Evolutionary conservation across 2,329 filamentous ascomycete species (phyloP).

Genomic region (Shiraia bambusicola): DNA sequence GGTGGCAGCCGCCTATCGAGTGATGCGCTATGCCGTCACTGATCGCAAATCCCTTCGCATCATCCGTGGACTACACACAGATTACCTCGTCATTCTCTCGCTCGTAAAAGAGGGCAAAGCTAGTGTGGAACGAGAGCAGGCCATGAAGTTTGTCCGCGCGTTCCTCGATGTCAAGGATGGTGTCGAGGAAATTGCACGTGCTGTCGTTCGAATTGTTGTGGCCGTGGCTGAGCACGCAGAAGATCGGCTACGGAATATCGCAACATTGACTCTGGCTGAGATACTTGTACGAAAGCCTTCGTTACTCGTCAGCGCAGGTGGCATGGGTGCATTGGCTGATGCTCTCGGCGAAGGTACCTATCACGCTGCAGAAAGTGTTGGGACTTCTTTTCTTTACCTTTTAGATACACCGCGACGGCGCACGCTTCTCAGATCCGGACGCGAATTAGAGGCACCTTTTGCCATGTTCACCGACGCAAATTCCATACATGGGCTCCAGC

Average conservation of each 20-base stretch:
- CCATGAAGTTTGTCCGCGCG: conserved; percentile 90
- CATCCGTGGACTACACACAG: conserved; percentile 84
- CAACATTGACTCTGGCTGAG: conserved; percentile 88
- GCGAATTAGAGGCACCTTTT: conserved; percentile 82
- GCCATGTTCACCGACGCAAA: conserved; percentile 87
- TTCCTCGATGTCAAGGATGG: conserved; percentile 96
- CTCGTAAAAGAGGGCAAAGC: conserved; percentile 94
- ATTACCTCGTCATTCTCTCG: conserved; percentile 88
- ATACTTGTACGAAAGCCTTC: conserved; percentile 84
- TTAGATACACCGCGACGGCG: conserved; percentile 81
- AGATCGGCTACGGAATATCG: conserved; percentile 85
- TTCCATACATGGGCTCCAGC: conserved; percentile 51
- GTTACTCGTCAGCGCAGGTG: conserved; percentile 78
- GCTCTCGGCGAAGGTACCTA: conserved; percentile 88
- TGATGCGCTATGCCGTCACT: conserved; percentile 92
- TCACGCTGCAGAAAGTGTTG: conserved; percentile 86
- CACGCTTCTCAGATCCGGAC: conserved; percentile 80
- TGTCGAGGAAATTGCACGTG: conserved; percentile 80
- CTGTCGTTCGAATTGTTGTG: conserved; percentile 84
- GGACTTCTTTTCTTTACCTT: conserved; percentile 83
- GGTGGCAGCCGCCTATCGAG: conserved; percentile 88
- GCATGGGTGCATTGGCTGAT: conserved; percentile 84
- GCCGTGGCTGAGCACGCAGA: conserved; percentile 85
- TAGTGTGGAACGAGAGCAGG: conserved; percentile 95
- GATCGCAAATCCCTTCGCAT: conserved; percentile 86